Base-by-base conservation (phyloP, 2,329 filamentous ascomycete genomes). In the Chaetomium strumarium region DNA sequence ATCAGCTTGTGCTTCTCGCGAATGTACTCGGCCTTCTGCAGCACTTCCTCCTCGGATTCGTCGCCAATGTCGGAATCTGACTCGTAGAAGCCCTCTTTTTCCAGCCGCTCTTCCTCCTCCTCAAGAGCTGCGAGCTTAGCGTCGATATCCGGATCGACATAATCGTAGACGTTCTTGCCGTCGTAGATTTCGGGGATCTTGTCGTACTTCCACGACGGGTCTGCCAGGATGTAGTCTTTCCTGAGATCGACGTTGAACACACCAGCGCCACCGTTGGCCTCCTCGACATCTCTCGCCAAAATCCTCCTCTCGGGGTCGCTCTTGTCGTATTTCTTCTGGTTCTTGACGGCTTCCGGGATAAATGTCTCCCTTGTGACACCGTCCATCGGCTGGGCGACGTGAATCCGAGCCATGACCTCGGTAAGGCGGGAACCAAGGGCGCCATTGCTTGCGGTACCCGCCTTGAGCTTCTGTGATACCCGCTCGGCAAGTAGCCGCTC, bases 81-180 rank as follows among this genome's bases (percentile, higher is more conserved):
- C 41, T 96, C 88, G 72, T 99, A 99, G 78, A 87, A 96, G 55
- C 93, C 93, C 59, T 96, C 89, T 8, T 83, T 85, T 70, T 96
- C 87, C 13, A 97, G 81, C 63, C 86, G 86, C 74, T 96, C 92
- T 70, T 99, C 93, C 67, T 99, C 95, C 58, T 91, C 91, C 71
- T 99, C 93, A 33, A 99, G 79, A 51, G 90, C 90, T 47, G 86
- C 85, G 46, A 99, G 81, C 76, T 96, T 97, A 61, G 84, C 80
- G 65, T 96, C 93, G 67, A 99, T 99, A 51, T 99, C 95, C 1
- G 92, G 91, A 65, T 97, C 93, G 66, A 99, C 84, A 70, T 89
- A 99, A 72, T 99, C 93, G 74, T 92, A 93, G 53, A 99, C 88
- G 70, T 99, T 99, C 79, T 92, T 91, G 70, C 93, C 93, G 66